phyloP scores from a whole-genome alignment of 495 filamentous ascomycete genomes.

The Penicillium verhagenii region DNA sequence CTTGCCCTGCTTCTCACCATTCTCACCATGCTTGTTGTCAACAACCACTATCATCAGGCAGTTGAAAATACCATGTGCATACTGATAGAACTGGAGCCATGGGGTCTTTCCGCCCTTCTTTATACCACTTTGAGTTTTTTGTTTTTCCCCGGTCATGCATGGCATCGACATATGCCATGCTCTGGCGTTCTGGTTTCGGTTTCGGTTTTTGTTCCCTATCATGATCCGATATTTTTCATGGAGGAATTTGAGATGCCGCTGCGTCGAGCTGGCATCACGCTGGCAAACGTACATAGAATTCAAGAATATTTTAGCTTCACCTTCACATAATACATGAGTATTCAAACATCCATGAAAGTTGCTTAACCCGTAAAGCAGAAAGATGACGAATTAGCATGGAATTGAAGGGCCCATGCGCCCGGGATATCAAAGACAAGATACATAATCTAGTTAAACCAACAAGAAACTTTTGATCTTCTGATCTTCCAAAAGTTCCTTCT shows the following conservation, averaged over 20 bases:
- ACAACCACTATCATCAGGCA: neutral
- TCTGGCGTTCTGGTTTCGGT: neutral
- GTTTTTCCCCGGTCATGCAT: neutral
- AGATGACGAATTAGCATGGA: neutral
- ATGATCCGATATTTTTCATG: neutral
- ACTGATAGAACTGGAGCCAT: neutral
- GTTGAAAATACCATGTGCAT: neutral
- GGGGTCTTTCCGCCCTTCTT: neutral
- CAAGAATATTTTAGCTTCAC: neutral
- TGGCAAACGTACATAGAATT: neutral
- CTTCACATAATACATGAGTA: neutral
- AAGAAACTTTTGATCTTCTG: too few relatives aligned
- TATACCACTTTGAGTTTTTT: slow-evolving; percentile 3
- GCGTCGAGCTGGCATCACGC: neutral
- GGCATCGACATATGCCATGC: neutral
- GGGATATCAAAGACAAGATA: slow-evolving; percentile 9
- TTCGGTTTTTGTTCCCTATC: neutral
- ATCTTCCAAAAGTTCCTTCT: neutral
- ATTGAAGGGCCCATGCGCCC: neutral
- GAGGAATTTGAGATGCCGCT: neutral
- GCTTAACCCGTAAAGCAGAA: neutral
- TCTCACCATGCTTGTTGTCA: neutral
- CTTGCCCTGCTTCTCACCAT: neutral
- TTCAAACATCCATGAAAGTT: too few relatives aligned
- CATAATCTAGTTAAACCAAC: neutral